A percentile compares a stretch with the other conserved stretches of the same genome.
Evolutionary conservation across 495 filamentous ascomycete species (phyloP).

Genomic region (Aspergillus funiculosus): DNA sequence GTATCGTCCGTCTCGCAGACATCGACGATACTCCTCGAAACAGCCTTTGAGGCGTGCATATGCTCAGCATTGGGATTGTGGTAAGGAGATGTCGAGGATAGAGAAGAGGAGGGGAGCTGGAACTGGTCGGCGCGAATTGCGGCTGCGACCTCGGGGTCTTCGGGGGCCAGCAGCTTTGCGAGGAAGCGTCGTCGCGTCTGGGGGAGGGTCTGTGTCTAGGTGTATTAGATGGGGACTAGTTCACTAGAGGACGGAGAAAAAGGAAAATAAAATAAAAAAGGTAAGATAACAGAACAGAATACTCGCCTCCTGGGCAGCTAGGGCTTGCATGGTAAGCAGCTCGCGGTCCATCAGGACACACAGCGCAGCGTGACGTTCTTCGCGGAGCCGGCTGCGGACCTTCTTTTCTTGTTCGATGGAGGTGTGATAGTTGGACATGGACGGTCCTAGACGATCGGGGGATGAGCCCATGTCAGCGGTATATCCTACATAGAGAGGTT

Average conservation of each 20-base stretch:
- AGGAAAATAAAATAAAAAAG: neutral
- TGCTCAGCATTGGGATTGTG: neutral
- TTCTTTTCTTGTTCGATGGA: constrained; percentile 19
- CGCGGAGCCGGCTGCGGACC: constrained; percentile 24
- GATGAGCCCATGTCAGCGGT: neutral
- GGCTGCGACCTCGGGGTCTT: constrained; percentile 26
- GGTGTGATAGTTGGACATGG: constrained; percentile 6
- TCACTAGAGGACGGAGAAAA: no score
- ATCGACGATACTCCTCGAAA: constrained; percentile 17
- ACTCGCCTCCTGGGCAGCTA: constrained; percentile 31
- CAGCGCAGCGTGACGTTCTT: constrained; percentile 35
- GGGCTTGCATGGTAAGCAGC: constrained; percentile 31
- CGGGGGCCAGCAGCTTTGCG: constrained; percentile 30
- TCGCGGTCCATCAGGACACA: constrained; percentile 34
- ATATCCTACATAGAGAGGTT: neutral
- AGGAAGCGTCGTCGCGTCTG: constrained; percentile 38
- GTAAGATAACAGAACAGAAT: neutral
- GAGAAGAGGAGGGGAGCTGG: constrained; percentile 1
- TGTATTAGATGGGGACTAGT: no score
- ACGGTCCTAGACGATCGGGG: neutral
- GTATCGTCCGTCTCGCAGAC: constrained; percentile 22
- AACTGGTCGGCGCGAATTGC: constrained; percentile 29
- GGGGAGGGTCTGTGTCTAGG: constrained; percentile 29
- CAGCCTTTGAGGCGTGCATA: constrained; percentile 1
- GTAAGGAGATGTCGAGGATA: neutral